Conservation (phyloP, 2,329 filamentous ascomycete species). For the Curvularia sp. region DNA sequence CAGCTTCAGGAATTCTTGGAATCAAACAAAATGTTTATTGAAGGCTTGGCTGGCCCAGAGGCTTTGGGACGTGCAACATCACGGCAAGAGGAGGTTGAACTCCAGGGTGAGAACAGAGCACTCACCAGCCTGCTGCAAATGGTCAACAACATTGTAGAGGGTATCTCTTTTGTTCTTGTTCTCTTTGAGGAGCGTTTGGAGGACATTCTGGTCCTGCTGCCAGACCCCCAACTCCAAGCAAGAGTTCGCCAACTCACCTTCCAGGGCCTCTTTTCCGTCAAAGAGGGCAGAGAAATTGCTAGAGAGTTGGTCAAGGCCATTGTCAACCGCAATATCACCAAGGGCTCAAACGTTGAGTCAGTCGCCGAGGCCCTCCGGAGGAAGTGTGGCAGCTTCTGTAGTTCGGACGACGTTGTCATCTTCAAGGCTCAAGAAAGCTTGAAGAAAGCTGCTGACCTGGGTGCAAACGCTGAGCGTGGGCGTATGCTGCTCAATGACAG, state of each 20-base stretch:
- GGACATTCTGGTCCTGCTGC: constrained; percentile 81
- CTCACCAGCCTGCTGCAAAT: constrained; percentile 84
- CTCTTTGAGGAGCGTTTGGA: constrained; percentile 92
- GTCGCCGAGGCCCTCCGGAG: constrained; percentile 92
- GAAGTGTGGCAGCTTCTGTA: constrained; percentile 96
- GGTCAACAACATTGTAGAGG: constrained; percentile 90
- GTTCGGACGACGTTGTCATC: constrained; percentile 93
- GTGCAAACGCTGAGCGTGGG: constrained; percentile 75
- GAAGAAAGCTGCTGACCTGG: constrained; percentile 83
- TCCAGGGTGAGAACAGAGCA: constrained; percentile 93
- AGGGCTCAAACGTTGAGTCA: constrained; percentile 95
- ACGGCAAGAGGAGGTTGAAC: constrained; percentile 87
- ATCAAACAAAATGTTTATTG: constrained; percentile 88
- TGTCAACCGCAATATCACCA: constrained; percentile 96
- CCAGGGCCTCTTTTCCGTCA: constrained; percentile 82
- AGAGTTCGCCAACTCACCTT: constrained; percentile 81
- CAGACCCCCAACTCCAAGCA: constrained; percentile 68
- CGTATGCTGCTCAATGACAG: constrained; percentile 87
- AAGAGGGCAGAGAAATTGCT: constrained; percentile 83
- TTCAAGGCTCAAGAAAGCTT: constrained; percentile 98
- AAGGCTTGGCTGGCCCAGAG: constrained; percentile 89
- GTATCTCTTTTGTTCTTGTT: constrained; percentile 93
- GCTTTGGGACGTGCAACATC: constrained; percentile 78
- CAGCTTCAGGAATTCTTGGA: constrained; percentile 82
- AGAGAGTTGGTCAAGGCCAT: constrained; percentile 97